A percentile compares a stretch with the other conserved stretches of the same genome.
phyloP scores from a whole-genome alignment of 73 alveolate genomes.

The Paramecium sexaurelia region DNA sequence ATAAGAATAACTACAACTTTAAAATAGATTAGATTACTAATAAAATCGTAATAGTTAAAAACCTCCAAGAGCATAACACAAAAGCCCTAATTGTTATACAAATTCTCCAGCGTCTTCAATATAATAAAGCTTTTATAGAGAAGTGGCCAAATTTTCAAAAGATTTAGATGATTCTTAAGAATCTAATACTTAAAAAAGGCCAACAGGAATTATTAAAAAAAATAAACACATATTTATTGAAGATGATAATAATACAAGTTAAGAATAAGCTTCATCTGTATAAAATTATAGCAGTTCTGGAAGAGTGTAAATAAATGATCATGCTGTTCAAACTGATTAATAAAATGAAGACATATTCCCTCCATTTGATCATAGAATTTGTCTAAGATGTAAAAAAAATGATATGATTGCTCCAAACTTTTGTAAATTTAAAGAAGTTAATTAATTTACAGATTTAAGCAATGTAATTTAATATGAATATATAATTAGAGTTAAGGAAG shows the following conservation, averaged over 20 bases:
- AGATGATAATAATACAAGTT: conserved; percentile 1
- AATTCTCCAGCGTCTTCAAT: conserved; percentile 51
- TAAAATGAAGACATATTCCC: conserved; percentile 38
- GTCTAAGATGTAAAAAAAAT: conserved; percentile 57
- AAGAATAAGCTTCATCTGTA: background rate
- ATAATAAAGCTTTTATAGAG: conserved; percentile 46
- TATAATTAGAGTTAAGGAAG: background rate
- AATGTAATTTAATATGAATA: background rate
- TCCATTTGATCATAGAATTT: conserved; percentile 55
- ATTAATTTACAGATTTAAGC: conserved; percentile 4
- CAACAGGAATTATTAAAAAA: conserved; percentile 2
- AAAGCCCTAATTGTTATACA: conserved; percentile 23
- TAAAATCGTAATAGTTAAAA: conserved; percentile 20
- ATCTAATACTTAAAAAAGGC: background rate
- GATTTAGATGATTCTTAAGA: conserved; percentile 43
- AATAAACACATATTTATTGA: conserved; percentile 41
- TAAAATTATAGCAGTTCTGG: conserved; percentile 1
- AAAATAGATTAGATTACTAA: background rate
- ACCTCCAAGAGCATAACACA: conserved; percentile 45
- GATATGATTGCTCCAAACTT: conserved; percentile 59
- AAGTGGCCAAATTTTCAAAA: conserved; percentile 36
- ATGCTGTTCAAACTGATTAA: conserved; percentile 15
- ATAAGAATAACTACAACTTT: background rate
- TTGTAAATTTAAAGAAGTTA: conserved; percentile 53
- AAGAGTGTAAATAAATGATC: background rate